Evolutionary conservation across 306 rosid species (phyloP).

Genomic region (Vicia sativa): DNA sequence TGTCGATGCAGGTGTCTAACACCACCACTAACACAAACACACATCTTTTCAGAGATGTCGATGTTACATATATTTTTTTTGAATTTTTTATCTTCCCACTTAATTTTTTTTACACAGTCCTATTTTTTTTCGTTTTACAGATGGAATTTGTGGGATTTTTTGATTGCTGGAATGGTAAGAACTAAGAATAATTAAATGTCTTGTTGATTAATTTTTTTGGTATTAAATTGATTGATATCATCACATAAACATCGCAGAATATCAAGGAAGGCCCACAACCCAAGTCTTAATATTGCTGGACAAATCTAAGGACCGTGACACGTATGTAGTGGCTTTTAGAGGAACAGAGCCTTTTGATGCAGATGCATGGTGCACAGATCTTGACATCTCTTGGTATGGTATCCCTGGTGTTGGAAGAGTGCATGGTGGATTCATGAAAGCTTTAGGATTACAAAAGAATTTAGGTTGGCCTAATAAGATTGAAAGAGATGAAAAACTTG

Average conservation of each 20-base stretch:
- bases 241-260: slow-evolving; percentile 44
- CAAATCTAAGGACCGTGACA: slow-evolving; percentile 47
- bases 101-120: neutral
- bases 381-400: slow-evolving; percentile 82
- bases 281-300: slow-evolving; percentile 62
- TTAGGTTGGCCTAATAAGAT: slow-evolving; percentile 60
- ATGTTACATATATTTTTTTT: too few relatives aligned
- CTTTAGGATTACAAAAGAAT: slow-evolving; percentile 62
- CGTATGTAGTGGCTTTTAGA: slow-evolving; percentile 71
- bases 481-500: slow-evolving; percentile 32
- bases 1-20: too few relatives aligned
- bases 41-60: too few relatives aligned
- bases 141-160: slow-evolving; percentile 68
- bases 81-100: neutral
- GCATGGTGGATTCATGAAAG: slow-evolving; percentile 85
- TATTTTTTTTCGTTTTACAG: slow-evolving; percentile 32
- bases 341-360: slow-evolving; percentile 80
- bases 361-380: slow-evolving; percentile 79
- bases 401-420: slow-evolving; percentile 55
- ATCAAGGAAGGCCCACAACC: slow-evolving; percentile 63
- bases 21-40: too few relatives aligned
- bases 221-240: neutral
- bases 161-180: slow-evolving; percentile 81
- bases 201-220: neutral
- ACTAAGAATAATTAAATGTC: neutral